Evolutionary conservation across 768 basidiomycete genomes (phyloP).

Genomic region (Stropharia rugosoannulata): DNA sequence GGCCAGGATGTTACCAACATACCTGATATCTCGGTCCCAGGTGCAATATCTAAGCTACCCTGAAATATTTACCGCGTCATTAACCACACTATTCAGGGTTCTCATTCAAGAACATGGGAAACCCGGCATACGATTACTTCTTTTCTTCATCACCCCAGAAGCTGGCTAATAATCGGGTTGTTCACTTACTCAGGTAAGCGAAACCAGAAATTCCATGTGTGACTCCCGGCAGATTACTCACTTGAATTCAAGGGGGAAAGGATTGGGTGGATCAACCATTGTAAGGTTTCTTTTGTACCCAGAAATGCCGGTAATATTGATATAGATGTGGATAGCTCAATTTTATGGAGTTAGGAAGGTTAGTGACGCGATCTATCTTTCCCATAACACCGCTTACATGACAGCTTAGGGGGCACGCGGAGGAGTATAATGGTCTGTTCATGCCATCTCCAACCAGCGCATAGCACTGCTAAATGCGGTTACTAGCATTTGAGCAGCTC

Average conservation of each 20-base stretch:
- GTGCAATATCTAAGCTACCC: neutral
- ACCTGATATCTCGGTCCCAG: constrained; percentile 12
- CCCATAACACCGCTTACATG: neutral
- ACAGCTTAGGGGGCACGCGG: neutral
- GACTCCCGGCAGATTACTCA: neutral
- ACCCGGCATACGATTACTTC: constrained; percentile 13
- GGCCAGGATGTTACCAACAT: constrained; percentile 4
- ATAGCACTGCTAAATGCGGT: neutral
- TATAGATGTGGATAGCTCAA: neutral
- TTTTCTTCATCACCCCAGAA: constrained; percentile 12
- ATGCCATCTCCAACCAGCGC: neutral
- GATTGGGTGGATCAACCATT: constrained; percentile 11
- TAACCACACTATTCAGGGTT: neutral
- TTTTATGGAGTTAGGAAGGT: constrained; percentile 11
- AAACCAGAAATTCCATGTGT: neutral
- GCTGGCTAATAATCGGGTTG: neutral
- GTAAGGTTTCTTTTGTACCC: neutral
- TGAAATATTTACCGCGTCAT: no score
- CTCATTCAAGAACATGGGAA: constrained; percentile 9
- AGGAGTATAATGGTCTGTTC: neutral
- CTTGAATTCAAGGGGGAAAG: constrained; percentile 5
- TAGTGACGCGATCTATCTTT: constrained; percentile 4
- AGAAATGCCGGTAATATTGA: neutral
- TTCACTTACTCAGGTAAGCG: constrained; percentile 5
- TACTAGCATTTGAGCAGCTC: constrained; percentile 7